These are phyloP conservation scores for Viola pubescens DNA, from an alignment of 441 rosid genomes.

Conservation along the genomic window DNA sequence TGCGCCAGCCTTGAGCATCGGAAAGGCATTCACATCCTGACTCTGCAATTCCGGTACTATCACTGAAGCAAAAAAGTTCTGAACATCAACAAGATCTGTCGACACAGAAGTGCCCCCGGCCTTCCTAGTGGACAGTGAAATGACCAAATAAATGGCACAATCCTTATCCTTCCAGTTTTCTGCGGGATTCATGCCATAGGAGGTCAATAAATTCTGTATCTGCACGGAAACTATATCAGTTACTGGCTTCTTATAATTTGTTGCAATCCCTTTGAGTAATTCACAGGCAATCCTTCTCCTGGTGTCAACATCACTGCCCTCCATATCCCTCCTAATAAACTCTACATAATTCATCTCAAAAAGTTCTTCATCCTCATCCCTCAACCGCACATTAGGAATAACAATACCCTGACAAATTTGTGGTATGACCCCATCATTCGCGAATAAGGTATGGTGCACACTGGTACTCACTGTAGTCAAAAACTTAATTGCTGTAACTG, in stretches of 20 bases:
- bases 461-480: constrained; percentile 90
- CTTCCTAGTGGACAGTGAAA: constrained; percentile 81
- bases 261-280: constrained; percentile 81
- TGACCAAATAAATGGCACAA: constrained; percentile 87
- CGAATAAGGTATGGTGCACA: constrained; percentile 81
- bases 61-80: constrained; percentile 62
- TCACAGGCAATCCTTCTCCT: constrained; percentile 97
- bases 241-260: constrained; percentile 63
- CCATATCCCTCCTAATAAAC: constrained; percentile 97
- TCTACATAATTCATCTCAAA: constrained; percentile 93
- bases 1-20: constrained; percentile 92
- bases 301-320: constrained; percentile 94
- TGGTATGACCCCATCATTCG: constrained; percentile 60
- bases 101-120: constrained; percentile 75
- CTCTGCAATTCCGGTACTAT: constrained; percentile 79
- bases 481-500: constrained; percentile 85
- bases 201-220: constrained; percentile 61
- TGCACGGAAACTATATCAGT: constrained; percentile 59
- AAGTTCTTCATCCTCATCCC: constrained; percentile 91
- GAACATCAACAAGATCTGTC: constrained; percentile 79
- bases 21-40: constrained; percentile 62
- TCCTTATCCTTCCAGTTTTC: constrained; percentile 92
- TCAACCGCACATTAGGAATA: constrained; percentile 81
- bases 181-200: constrained; percentile 55
- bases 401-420: constrained; percentile 87